Percentiles rank a stretch among this genome's conserved stretches.
These are phyloP conservation scores for Cercospora sojina DNA, from an alignment of 2,329 filamentous ascomycete species.

Conservation along the genomic window DNA sequence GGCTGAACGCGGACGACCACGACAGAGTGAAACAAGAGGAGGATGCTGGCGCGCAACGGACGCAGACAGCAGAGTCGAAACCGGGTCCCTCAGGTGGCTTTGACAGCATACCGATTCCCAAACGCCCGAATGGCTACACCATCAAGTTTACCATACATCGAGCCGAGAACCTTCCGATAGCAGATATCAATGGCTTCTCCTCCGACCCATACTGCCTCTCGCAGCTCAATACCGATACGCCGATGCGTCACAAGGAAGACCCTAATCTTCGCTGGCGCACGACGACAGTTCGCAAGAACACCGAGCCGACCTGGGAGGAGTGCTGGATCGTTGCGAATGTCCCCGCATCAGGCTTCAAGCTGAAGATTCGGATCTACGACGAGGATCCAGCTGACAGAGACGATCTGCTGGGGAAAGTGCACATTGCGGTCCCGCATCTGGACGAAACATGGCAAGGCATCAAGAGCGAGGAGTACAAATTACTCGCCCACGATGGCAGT, in stretches of 20 bases:
- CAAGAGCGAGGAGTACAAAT: conserved; percentile 62
- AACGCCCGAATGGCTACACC: conserved; percentile 71
- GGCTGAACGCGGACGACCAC: conserved; percentile 11
- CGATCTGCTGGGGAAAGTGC: conserved; percentile 84
- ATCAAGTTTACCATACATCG: conserved; percentile 80
- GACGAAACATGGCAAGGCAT: conserved; percentile 68
- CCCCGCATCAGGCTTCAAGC: conserved; percentile 72
- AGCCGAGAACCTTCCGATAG: conserved; percentile 76
- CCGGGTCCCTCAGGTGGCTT: conserved; percentile 68
- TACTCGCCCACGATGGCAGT: conserved; percentile 82
- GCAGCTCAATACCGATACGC: conserved; percentile 69
- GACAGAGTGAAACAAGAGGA: conserved; percentile 16
- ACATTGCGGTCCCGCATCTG: conserved; percentile 62
- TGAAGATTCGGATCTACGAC: conserved; percentile 86
- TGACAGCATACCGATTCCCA: conserved; percentile 74
- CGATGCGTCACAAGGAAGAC: conserved; percentile 80
- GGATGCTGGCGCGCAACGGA: conserved; percentile 9
- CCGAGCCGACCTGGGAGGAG: conserved; percentile 76
- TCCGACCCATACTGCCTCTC: conserved; percentile 82
- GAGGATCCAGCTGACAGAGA: conserved; percentile 85
- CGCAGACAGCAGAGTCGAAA: conserved; percentile 21
- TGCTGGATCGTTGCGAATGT: conserved; percentile 89
- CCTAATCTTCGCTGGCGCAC: conserved; percentile 73
- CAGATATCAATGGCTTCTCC: conserved; percentile 72
- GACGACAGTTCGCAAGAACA: conserved; percentile 68